Conservation (phyloP, 1,284 basidiomycete species). For the Cutaneotrichosporon mucoides region DNA sequence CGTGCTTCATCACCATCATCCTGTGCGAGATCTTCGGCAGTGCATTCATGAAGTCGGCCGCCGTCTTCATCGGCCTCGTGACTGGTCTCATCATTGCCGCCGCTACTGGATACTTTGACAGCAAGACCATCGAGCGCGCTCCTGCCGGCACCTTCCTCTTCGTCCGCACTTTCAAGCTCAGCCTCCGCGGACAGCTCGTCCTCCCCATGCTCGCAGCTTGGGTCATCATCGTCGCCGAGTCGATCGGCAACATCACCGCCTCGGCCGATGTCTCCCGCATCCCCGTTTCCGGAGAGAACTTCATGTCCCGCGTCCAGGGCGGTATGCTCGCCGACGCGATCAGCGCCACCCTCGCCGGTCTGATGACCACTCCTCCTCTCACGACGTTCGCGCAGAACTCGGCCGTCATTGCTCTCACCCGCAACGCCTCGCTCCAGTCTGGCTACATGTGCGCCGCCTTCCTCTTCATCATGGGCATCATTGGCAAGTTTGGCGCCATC, state of each 20-base stretch:
- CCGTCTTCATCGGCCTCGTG: constrained; percentile 34
- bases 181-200: constrained; percentile 28
- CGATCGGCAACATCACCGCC: constrained; percentile 32
- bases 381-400: constrained; percentile 37
- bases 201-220: constrained; percentile 33
- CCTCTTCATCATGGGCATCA: constrained; percentile 32
- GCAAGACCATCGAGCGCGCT: constrained; percentile 18
- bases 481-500: constrained; percentile 33
- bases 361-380: constrained; percentile 30
- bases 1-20: constrained; percentile 21
- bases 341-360: constrained; percentile 27
- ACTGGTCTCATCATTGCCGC: constrained; percentile 32
- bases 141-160: constrained; percentile 31
- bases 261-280: constrained; percentile 26
- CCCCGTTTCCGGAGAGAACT: constrained; percentile 23
- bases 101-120: constrained; percentile 31
- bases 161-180: constrained; percentile 24
- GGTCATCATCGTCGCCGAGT: constrained; percentile 31
- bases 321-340: constrained; percentile 33
- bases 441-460: constrained; percentile 33
- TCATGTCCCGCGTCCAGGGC: constrained; percentile 29
- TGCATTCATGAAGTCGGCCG: constrained; percentile 32
- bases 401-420: constrained; percentile 33
- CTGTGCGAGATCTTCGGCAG: constrained; percentile 30
- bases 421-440: constrained; percentile 27